Conservation (phyloP, 148 eudicot species). For the Rhododendron ferrugineum region DNA sequence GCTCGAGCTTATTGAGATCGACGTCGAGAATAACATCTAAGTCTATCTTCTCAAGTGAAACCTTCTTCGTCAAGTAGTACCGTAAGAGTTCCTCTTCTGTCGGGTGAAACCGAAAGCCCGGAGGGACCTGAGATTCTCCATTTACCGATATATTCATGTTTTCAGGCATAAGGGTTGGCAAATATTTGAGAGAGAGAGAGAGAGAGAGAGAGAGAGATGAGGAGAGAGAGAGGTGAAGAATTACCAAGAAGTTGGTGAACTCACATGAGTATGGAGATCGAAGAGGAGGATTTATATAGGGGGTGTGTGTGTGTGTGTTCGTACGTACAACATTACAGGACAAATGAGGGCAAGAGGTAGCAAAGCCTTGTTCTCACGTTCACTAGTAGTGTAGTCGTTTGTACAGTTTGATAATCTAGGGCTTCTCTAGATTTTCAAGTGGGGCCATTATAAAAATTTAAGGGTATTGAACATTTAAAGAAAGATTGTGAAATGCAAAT, state of each 20-base stretch:
- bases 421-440: not conserved
- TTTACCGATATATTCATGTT: conserved; percentile 19
- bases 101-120: conserved; percentile 93
- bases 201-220: not conserved
- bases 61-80: conserved; percentile 84
- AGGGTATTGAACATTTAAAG: not conserved
- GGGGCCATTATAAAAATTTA: not conserved
- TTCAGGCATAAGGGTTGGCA: not conserved
- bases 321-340: not conserved
- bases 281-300: not conserved
- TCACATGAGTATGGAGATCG: not conserved
- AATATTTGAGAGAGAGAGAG: not conserved
- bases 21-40: conserved; percentile 90
- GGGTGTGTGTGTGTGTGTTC: not conserved
- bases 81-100: conserved; percentile 89
- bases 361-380: not conserved
- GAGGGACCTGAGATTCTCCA: conserved; percentile 66
- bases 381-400: not conserved
- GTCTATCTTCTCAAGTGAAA: conserved; percentile 79
- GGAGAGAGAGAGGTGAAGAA: not conserved
- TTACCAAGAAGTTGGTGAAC: not conserved
- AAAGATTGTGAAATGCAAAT: not conserved
- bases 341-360: not conserved
- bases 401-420: not conserved
- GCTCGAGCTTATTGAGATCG: conserved; percentile 95